Percentiles rank a stretch among this genome's conserved stretches.
Conservation (phyloP, 2,329 filamentous ascomycete species). For the Pseudogymnoascus sp. region DNA sequence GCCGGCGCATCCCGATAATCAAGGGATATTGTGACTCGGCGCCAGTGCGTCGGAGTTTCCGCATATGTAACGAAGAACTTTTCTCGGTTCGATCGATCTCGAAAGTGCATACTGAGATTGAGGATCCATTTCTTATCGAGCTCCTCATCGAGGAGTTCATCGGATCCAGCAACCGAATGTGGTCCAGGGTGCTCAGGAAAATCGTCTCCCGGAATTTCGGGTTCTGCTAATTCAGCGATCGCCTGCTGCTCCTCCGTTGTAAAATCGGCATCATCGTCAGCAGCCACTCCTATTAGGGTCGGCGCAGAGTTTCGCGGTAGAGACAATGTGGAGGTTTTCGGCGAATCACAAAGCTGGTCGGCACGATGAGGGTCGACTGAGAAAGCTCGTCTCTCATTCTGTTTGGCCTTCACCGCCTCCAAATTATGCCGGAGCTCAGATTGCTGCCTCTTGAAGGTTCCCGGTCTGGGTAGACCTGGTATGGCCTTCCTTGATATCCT, state of each 20-base stretch:
- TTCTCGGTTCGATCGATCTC: conserved; percentile 83
- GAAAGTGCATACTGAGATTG: conserved; percentile 97
- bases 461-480: conserved; percentile 65
- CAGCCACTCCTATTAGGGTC: conserved; percentile 22
- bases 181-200: not conserved
- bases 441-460: conserved; percentile 75
- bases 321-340: conserved; percentile 15
- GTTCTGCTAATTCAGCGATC: conserved; percentile 10
- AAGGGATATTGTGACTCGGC: conserved; percentile 83
- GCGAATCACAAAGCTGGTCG: conserved; percentile 19
- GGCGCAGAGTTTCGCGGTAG: conserved; percentile 25
- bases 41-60: conserved; percentile 69
- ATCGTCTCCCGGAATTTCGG: not conserved
- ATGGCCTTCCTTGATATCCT: conserved; percentile 51
- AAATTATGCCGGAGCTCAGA: conserved; percentile 72
- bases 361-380: conserved; percentile 49
- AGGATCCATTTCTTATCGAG: conserved; percentile 88
- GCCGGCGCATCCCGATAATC: conserved; percentile 78
- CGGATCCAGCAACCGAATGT: conserved; percentile 16
- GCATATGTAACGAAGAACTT: conserved; percentile 98
- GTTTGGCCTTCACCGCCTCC: conserved; percentile 53
- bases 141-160: conserved; percentile 59
- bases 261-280: conserved; percentile 18
- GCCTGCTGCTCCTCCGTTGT: conserved; percentile 13
- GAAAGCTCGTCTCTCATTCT: conserved; percentile 61